Evolutionary conservation across 2,329 filamentous ascomycete species (phyloP).

Genomic region (Fusarium armeniacum): DNA sequence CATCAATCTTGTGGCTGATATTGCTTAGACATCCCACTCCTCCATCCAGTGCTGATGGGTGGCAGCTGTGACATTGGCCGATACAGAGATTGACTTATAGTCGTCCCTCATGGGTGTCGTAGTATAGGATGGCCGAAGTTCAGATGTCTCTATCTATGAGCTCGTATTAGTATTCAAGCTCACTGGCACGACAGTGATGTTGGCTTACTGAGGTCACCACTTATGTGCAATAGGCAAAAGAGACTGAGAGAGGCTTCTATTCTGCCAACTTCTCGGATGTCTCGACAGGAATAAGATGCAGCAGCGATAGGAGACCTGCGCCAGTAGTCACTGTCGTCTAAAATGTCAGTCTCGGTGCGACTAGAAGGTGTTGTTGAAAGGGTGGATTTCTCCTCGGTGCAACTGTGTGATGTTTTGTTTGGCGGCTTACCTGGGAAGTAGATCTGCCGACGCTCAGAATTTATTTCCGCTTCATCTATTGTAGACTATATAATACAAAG

Average conservation of each 20-base stretch:
- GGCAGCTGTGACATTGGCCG: slow-evolving; percentile 38
- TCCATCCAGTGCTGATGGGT: slow-evolving; percentile 48
- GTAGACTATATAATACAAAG: neutral
- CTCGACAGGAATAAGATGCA: neutral
- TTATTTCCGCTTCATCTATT: neutral
- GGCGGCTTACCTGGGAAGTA: neutral
- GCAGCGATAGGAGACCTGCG: neutral
- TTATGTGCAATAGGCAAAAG: slow-evolving; percentile 43
- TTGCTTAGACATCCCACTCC: too few relatives aligned
- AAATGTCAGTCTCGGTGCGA: neutral
- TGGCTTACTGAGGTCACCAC: slow-evolving; percentile 36
- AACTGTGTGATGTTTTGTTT: neutral
- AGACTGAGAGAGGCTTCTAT: slow-evolving; percentile 45
- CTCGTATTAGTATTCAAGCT: neutral
- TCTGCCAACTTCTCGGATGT: slow-evolving; percentile 40
- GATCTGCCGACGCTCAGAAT: neutral
- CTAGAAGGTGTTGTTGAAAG: neutral
- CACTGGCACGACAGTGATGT: accelerated
- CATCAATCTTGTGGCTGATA: too few relatives aligned
- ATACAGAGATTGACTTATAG: slow-evolving; percentile 53
- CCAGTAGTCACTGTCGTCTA: neutral
- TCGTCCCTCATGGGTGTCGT: slow-evolving; percentile 37
- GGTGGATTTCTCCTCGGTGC: neutral
- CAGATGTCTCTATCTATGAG: slow-evolving; percentile 43
- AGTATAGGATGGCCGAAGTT: slow-evolving; percentile 49